Evolutionary conservation across 805 yeast species (phyloP).

Genomic region (Spathaspora boniae): DNA sequence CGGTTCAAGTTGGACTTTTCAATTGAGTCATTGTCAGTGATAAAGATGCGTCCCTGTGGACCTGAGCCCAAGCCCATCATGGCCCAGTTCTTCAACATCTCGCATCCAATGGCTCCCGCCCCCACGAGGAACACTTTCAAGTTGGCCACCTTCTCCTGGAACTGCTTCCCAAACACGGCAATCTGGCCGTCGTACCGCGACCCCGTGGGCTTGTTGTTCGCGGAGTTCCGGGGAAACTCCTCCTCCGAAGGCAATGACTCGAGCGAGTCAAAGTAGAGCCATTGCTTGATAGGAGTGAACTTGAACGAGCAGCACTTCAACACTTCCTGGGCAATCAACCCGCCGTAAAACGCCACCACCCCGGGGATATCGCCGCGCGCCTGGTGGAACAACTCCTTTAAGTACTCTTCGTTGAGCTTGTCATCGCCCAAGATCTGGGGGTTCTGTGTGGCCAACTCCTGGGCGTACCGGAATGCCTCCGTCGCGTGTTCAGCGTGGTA

Average conservation of each 20-base stretch:
- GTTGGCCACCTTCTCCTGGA: slow-evolving; percentile 71
- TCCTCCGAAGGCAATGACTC: slow-evolving; percentile 76
- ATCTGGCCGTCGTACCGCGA: slow-evolving; percentile 93
- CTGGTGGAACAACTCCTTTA: slow-evolving; percentile 75
- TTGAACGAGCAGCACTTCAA: slow-evolving; percentile 94
- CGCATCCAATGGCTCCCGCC: slow-evolving; percentile 98
- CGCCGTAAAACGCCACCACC: slow-evolving; percentile 86
- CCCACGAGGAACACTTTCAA: slow-evolving; percentile 89
- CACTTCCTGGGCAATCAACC: slow-evolving; percentile 94
- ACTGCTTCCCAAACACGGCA: slow-evolving; percentile 85
- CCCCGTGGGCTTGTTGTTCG: slow-evolving; percentile 68
- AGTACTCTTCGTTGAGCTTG: slow-evolving; percentile 57
- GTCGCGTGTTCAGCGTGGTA: slow-evolving; percentile 69
- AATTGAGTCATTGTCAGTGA: slow-evolving; percentile 93
- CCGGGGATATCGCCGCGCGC: slow-evolving; percentile 93
- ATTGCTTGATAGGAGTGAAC: slow-evolving; percentile 90
- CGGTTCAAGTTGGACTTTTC: slow-evolving; percentile 95
- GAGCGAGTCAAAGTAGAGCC: slow-evolving; percentile 88
- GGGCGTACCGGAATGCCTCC: slow-evolving; percentile 58
- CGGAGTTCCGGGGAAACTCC: slow-evolving; percentile 59
- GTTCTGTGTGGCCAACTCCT: slow-evolving; percentile 53
- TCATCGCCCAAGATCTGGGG: slow-evolving; percentile 58
- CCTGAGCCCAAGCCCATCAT: slow-evolving; percentile 94
- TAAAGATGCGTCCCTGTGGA: slow-evolving; percentile 74
- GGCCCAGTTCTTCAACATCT: slow-evolving; percentile 98